phyloP scores from a whole-genome alignment of 345 rosid species.

The Cardamine occulta region DNA sequence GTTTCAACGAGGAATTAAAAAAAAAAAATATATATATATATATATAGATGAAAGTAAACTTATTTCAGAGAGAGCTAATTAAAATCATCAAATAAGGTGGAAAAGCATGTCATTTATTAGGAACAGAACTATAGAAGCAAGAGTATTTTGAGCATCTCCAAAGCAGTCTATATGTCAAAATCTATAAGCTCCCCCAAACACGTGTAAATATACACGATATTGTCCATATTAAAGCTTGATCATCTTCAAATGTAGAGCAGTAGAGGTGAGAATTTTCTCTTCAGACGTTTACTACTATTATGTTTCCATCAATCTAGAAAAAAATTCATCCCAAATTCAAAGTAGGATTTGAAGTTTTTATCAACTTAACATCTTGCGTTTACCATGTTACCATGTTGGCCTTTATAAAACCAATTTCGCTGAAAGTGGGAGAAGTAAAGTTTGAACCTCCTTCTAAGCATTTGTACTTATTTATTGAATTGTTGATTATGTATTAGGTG shows the following conservation, averaged over 20 bases:
- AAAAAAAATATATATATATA: too few relatives aligned
- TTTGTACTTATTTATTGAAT: neutral
- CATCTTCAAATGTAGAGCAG: neutral
- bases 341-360: neutral
- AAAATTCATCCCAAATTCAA: neutral
- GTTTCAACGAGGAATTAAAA: neutral
- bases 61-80: too few relatives aligned
- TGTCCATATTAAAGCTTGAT: neutral
- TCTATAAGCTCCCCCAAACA: neutral
- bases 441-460: neutral
- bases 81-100: too few relatives aligned
- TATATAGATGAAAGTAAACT: neutral
- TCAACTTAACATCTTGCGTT: neutral
- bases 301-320: neutral
- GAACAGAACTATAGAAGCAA: neutral
- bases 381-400: neutral
- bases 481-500: neutral
- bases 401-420: neutral
- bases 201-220: neutral
- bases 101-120: neutral
- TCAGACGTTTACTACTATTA: neutral
- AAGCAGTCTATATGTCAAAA: too few relatives aligned
- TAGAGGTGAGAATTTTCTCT: neutral
- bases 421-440: neutral
- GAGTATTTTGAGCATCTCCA: neutral